These are phyloP conservation scores for Candida endomychidarum DNA, from an alignment of 805 yeast genomes.

Conservation along the genomic window DNA sequence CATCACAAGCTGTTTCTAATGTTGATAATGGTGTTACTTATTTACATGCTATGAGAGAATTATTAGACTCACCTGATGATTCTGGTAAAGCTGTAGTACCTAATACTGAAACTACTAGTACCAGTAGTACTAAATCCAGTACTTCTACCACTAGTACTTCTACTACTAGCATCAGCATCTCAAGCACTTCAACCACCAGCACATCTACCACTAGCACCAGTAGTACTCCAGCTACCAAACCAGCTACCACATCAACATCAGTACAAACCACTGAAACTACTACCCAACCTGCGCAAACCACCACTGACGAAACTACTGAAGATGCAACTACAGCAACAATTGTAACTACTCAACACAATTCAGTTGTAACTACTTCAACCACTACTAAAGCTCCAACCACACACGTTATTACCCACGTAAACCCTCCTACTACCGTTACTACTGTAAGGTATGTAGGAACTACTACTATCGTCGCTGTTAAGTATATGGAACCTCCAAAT, in stretches of 20 bases:
- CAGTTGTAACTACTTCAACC: slow-evolving; percentile 11
- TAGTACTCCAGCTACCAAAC: not conserved
- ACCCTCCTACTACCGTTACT: slow-evolving; percentile 15
- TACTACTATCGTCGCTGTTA: slow-evolving; percentile 15
- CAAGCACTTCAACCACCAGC: not conserved
- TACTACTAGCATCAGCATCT: slow-evolving; percentile 1
- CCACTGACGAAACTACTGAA: slow-evolving; percentile 4
- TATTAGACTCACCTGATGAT: slow-evolving; percentile 22
- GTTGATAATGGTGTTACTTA: slow-evolving; percentile 22
- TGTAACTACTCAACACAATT: slow-evolving; percentile 9
- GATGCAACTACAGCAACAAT: slow-evolving; percentile 7
- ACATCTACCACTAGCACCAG: slow-evolving; percentile 1
- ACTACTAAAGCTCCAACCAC: slow-evolving; percentile 13
- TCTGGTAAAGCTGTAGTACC: not conserved
- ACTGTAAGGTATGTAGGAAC: slow-evolving; percentile 16
- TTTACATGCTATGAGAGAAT: slow-evolving; percentile 40
- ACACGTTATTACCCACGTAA: slow-evolving; percentile 12
- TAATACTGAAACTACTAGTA: slow-evolving; percentile 1
- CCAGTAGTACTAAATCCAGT: slow-evolving; percentile 1
- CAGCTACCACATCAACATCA: not conserved
- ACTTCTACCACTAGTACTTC: slow-evolving; percentile 2
- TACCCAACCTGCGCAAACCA: not conserved
- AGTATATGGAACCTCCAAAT: slow-evolving; percentile 14
- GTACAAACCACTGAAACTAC: not conserved
- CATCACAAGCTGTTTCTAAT: slow-evolving; percentile 49